Base-by-base conservation (phyloP, 176 grass and related monocot species). In the Ensete ventricosum region DNA sequence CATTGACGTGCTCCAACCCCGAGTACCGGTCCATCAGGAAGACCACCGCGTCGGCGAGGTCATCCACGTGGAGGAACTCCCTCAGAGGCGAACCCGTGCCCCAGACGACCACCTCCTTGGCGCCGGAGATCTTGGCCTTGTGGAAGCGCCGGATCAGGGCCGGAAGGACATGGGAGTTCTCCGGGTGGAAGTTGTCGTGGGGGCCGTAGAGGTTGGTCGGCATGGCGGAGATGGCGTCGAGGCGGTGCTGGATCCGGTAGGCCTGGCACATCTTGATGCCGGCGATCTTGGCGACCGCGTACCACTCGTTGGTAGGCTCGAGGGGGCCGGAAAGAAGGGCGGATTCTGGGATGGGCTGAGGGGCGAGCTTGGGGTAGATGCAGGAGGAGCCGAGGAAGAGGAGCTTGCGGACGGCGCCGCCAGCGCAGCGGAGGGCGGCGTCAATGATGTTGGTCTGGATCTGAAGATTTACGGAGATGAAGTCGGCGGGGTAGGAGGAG, bases 201-300 rank as follows among this genome's bases (percentile, higher is more conserved):
- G 91, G 85, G 62, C 91, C 91, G 43, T 90, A 94, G 52, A 94
- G 91, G 17, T 90, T 94, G 54, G 91, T 94, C 48, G 91, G 91
- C 91, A 94, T 94, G 83, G 85, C 85, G 52, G 85, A 90, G 77
- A 94, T 54, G 58, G 83, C 82, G 73, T 89, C 91, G 55, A 90
- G 81, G 53, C 91, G 81, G 52, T 94, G 88, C 88, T 90, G 85
- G 83, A 89, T 76, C 78, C 85, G 91, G 76, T 87, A 89, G 1
- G 91, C 88, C 88, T 94, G 88, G 88, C 87, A 90, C 83, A 90
- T 83, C 91, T 90, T 89, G 81, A 94, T 90, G 34, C 88, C 91
- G 62, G 85, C 83, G 58, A 94, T 90, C 91, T 94, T 94, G 55
- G 91, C 85, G 34, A 90, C 79, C 20, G 91, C 91, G 76, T 94